Percentiles rank a stretch among this genome's conserved stretches.
These are phyloP conservation scores for Prunus fruticosa DNA, from an alignment of 306 rosid genomes.

Conservation along the genomic window DNA sequence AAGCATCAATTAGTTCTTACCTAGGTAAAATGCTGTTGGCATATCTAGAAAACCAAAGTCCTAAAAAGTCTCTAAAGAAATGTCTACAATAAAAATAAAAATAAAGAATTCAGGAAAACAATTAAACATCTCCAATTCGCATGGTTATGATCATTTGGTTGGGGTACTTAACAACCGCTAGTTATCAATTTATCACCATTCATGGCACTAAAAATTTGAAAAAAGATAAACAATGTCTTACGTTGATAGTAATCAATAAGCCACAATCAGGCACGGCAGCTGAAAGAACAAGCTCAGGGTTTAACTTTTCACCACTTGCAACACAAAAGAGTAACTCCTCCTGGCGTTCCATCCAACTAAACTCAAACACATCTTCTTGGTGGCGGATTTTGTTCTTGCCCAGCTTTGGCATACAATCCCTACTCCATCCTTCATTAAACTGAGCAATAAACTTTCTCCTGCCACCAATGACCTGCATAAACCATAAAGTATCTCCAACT, in stretches of 20 bases:
- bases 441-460: constrained; percentile 41
- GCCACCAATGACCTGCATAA: constrained; percentile 31
- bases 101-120: not conserved
- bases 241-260: constrained; percentile 29
- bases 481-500: not conserved
- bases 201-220: not conserved
- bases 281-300: constrained; percentile 32
- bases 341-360: constrained; percentile 13
- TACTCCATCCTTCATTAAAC: constrained; percentile 29
- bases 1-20: not conserved
- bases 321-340: constrained; percentile 34
- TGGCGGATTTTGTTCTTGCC: not conserved
- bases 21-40: not conserved
- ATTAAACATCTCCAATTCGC: not conserved
- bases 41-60: not conserved
- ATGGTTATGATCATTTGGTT: not conserved
- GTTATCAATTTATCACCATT: not conserved
- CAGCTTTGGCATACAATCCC: constrained; percentile 1
- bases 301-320: constrained; percentile 23
- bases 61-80: not conserved
- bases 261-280: constrained; percentile 30
- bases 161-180: not conserved
- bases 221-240: constrained; percentile 11
- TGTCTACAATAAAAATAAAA: not conserved
- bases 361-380: constrained; percentile 15